Conservation (phyloP, 805 yeast species). For the Suhomyces xylopsoci region DNA sequence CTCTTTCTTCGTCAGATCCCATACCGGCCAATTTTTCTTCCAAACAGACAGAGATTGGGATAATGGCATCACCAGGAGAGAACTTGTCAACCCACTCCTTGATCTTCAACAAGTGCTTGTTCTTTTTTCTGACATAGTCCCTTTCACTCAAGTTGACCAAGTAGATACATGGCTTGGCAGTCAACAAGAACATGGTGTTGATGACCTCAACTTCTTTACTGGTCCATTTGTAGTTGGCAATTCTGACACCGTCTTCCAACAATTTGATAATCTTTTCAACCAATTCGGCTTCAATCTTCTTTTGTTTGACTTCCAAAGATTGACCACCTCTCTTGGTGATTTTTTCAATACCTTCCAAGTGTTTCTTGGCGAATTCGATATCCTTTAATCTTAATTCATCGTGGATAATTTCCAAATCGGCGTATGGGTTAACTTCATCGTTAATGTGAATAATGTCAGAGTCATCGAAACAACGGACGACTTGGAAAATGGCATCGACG, state of each 20-base stretch:
- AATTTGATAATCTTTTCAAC: slow-evolving; percentile 70
- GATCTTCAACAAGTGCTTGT: slow-evolving; percentile 78
- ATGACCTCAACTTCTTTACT: slow-evolving; percentile 87
- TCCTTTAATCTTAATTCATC: slow-evolving; percentile 95
- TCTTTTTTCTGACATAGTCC: slow-evolving; percentile 84
- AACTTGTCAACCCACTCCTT: slow-evolving; percentile 85
- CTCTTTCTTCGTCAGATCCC: slow-evolving; percentile 81
- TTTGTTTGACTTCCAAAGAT: slow-evolving; percentile 81
- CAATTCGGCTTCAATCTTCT: slow-evolving; percentile 78
- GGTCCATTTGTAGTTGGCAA: slow-evolving; percentile 85
- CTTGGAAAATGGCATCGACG: slow-evolving; percentile 97
- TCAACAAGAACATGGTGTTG: slow-evolving; percentile 80
- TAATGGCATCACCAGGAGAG: slow-evolving; percentile 83
- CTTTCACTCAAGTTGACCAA: slow-evolving; percentile 85
- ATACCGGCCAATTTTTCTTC: slow-evolving; percentile 89
- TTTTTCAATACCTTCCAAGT: slow-evolving; percentile 73
- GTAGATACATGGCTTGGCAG: slow-evolving; percentile 95
- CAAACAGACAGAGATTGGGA: slow-evolving; percentile 88
- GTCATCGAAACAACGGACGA: slow-evolving; percentile 95
- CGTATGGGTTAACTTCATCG: slow-evolving; percentile 86
- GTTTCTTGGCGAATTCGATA: slow-evolving; percentile 87
- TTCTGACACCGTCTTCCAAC: slow-evolving; percentile 82
- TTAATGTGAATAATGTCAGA: slow-evolving; percentile 97
- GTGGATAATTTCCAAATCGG: slow-evolving; percentile 88
- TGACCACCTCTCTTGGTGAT: slow-evolving; percentile 86